Evolutionary conservation across 768 basidiomycete species (phyloP).

Genomic region (Botryobasidium botryosum): DNA sequence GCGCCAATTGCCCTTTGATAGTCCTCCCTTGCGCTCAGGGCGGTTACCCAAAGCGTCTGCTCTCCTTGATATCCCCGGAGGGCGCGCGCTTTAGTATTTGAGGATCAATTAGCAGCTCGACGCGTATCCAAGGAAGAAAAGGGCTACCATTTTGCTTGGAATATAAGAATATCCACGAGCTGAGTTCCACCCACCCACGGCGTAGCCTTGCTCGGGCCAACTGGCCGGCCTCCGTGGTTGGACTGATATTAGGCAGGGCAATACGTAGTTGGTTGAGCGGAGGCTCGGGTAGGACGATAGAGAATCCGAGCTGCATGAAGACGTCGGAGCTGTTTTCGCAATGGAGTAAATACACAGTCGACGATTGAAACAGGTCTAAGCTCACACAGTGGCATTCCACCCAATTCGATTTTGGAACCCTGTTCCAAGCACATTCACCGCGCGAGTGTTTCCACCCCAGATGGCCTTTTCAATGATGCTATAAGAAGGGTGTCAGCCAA

Average conservation of each 20-base stretch:
- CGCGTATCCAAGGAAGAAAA: background rate
- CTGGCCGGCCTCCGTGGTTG: slow-evolving; percentile 36
- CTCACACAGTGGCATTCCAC: slow-evolving; percentile 14
- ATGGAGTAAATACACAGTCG: slow-evolving; percentile 10
- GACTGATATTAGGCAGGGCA: slow-evolving; percentile 56
- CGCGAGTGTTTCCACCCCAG: slow-evolving; percentile 37
- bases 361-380: slow-evolving; percentile 34
- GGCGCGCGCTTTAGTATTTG: slow-evolving; percentile 29
- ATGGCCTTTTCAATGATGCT: slow-evolving; percentile 53
- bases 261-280: slow-evolving; percentile 20
- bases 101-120: background rate
- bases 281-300: slow-evolving; percentile 12
- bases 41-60: slow-evolving; percentile 31
- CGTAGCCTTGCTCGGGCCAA: slow-evolving; percentile 41
- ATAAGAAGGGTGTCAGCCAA: slow-evolving; percentile 8
- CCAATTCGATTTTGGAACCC: slow-evolving; percentile 5
- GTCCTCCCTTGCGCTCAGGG: slow-evolving; percentile 47
- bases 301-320: slow-evolving; percentile 28
- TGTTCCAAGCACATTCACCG: slow-evolving; percentile 4
- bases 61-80: slow-evolving; percentile 17
- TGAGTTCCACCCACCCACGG: slow-evolving; percentile 64
- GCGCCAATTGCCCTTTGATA: slow-evolving; percentile 59
- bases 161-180: slow-evolving; percentile 48
- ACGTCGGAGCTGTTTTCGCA: slow-evolving; percentile 22
- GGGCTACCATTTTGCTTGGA: background rate